Evolutionary conservation across 169 alveolate species (phyloP), one percentile per base, ranked within the genome.

Genomic region (Prorocentrum cordatum): DNA sequence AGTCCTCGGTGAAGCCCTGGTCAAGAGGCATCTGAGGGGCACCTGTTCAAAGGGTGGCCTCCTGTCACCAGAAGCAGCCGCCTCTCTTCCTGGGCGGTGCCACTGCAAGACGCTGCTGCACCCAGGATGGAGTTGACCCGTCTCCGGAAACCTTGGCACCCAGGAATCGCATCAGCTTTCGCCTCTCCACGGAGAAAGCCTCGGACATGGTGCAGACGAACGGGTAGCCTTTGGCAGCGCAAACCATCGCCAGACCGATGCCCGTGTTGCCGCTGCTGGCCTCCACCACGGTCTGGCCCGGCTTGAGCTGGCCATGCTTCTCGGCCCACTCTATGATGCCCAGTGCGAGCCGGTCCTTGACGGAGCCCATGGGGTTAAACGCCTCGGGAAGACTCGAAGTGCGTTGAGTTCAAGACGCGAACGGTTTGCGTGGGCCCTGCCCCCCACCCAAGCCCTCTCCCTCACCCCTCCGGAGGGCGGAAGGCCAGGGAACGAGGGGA

Each of bases 191-290:
- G 79, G 79, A 61, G 50, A 79, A 79, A 50, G 89, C 67, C 67
- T 79, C 89, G 3, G 89, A 75, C 89, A 79, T 79, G 54, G 89
- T 79, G 36, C 39, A 38, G 33, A 77, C 87, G 12, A 26, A 50
- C 31, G 58, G 35, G 67, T 61, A 38, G 22, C 89, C 89, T 26
- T 66, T 42, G 64, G 38, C 75, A 24, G 89, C 89, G 10, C 89
- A 79, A 42, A 79, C 38, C 89, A 79, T 79, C 24, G 89, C 89
- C 89, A 79, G 75, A 2, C 79, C 89, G 38, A 79, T 79, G 36
- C 89, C 89, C 10, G 89, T 79, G 77, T 79, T 79, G 54, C 89
- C 89, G 18, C 54, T 27, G 66, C 79, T 79, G 50, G 89, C 89
- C 50, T 75, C 86, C n/a, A 83, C 31, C 36, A 83, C 91, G 33